Percentiles rank a stretch among this genome's conserved stretches.
Conservation (phyloP, 345 rosid species). For the Adansonia digitata region DNA sequence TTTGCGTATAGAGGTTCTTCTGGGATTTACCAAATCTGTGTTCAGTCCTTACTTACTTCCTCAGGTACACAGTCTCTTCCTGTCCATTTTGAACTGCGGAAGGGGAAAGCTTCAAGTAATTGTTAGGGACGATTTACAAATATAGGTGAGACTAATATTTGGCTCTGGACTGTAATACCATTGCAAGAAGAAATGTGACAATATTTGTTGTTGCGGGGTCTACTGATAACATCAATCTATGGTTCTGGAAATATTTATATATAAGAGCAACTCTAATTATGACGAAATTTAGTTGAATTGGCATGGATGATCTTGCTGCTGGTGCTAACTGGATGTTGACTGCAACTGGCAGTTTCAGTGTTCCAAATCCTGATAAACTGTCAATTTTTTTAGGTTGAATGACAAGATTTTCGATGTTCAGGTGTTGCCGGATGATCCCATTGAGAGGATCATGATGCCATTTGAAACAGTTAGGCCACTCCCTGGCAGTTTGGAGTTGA, state of each 20-base stretch:
- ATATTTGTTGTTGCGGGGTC: not conserved
- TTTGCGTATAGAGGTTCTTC: slow-evolving; percentile 52
- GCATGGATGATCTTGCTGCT: not conserved
- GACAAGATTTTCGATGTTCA: slow-evolving; percentile 19
- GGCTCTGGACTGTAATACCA: not conserved
- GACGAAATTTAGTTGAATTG: not conserved
- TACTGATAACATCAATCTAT: not conserved
- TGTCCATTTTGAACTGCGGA: not conserved
- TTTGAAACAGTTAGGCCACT: slow-evolving; percentile 57
- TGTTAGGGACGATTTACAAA: not conserved
- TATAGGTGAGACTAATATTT: not conserved
- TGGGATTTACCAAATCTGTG: slow-evolving; percentile 50
- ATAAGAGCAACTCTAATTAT: not conserved
- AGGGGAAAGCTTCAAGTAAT: not conserved
- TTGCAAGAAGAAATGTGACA: not conserved
- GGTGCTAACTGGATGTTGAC: not conserved
- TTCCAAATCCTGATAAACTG: not conserved
- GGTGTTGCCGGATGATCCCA: slow-evolving; percentile 51
- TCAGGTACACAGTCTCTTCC: slow-evolving; percentile 32
- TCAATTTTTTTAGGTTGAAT: not conserved
- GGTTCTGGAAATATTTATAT: not conserved
- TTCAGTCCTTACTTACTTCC: slow-evolving; percentile 54
- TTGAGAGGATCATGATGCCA: slow-evolving; percentile 56
- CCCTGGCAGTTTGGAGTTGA: slow-evolving; percentile 37
- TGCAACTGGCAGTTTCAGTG: not conserved